Evolutionary conservation across 257 asterid genomes (phyloP).

Genomic region (Thymus quinquecostatus): DNA sequence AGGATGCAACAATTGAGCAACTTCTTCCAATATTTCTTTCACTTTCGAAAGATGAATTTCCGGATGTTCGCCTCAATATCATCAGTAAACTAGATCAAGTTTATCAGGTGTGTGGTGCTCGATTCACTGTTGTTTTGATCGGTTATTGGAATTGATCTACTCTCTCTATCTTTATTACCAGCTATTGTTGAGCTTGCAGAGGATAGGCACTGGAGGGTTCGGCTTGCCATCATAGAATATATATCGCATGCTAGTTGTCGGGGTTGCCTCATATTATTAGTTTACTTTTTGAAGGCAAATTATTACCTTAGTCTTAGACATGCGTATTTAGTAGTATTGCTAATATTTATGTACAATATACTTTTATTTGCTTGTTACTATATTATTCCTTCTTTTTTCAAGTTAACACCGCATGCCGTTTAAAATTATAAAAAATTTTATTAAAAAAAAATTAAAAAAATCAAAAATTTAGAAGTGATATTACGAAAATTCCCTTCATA

Average conservation of each 20-base stretch:
- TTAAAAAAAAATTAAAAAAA: no score
- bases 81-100: conserved; percentile 94
- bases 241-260: conserved; percentile 32
- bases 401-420: no score
- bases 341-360: no score
- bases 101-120: conserved; percentile 54
- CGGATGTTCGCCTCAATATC: conserved; percentile 79
- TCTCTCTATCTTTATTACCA: conserved; percentile 66
- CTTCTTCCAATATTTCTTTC: conserved; percentile 85
- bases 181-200: conserved; percentile 77
- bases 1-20: conserved; percentile 46
- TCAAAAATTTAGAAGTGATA: no score
- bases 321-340: no score
- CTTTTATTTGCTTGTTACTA: no score
- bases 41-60: conserved; percentile 85
- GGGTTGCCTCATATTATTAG: no score
- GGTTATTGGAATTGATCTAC: conserved; percentile 76
- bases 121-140: background rate
- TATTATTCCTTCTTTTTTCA: no score
- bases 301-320: no score
- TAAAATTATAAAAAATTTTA: no score
- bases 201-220: conserved; percentile 75
- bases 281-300: no score
- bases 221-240: conserved; percentile 69
- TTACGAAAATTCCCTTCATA: no score